Evolutionary conservation across 1,139 yeast species (phyloP).

Genomic region (Debaryomyces psychrophilus): DNA sequence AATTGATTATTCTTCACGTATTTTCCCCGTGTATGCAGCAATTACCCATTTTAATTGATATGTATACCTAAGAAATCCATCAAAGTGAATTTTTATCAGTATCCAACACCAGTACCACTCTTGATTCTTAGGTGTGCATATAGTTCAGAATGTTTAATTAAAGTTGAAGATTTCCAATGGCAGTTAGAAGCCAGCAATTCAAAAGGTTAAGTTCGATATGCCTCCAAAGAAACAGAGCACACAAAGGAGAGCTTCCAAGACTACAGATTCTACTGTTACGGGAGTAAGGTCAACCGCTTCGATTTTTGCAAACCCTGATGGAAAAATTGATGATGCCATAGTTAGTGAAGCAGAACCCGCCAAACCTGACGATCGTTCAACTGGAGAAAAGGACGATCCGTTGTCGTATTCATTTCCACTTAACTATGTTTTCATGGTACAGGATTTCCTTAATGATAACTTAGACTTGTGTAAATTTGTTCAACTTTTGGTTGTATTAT

Average conservation of each 20-base stretch:
- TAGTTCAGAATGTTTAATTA: neutral
- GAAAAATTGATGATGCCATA: conserved; percentile 15
- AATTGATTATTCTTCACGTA: too few species aligned
- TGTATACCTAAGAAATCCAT: too few species aligned
- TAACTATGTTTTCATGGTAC: conserved; percentile 34
- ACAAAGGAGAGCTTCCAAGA: conserved; percentile 3
- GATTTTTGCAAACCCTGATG: conserved; percentile 12
- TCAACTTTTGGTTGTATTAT: conserved; percentile 38
- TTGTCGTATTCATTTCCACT: conserved; percentile 28
- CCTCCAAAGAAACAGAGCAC: conserved; percentile 10
- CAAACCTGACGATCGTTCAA: conserved; percentile 4
- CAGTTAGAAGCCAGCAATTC: neutral
- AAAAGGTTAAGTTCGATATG: neutral
- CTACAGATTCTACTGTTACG: neutral
- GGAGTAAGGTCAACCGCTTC: conserved; percentile 25
- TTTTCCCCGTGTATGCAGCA: too few species aligned
- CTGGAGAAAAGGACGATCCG: conserved; percentile 22
- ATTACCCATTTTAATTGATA: too few species aligned
- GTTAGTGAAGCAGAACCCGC: conserved; percentile 13
- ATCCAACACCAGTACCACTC: neutral
- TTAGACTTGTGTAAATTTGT: conserved; percentile 34
- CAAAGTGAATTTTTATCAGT: too few species aligned
- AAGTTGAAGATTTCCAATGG: neutral
- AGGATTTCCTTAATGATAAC: conserved; percentile 44
- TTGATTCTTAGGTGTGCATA: neutral